Conservation (phyloP, 306 rosid genomes). For the Hippophae tibetana region DNA sequence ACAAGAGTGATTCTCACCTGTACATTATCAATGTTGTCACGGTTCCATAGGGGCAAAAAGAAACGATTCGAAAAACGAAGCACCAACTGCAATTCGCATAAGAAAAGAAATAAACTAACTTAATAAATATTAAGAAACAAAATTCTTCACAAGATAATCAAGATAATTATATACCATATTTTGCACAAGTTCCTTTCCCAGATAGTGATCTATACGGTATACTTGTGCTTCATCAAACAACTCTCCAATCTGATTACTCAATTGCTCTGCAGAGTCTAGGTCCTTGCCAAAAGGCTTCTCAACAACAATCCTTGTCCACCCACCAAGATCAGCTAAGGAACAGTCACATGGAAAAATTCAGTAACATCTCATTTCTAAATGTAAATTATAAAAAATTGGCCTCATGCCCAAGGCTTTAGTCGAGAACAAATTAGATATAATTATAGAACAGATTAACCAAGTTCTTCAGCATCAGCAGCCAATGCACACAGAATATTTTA, state of each 20-base stretch:
- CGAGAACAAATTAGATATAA: no score
- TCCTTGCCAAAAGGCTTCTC: conserved; percentile 99
- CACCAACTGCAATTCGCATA: conserved; percentile 58
- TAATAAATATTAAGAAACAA: conserved; percentile 13
- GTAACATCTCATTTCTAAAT: conserved; percentile 8
- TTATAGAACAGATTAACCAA: no score
- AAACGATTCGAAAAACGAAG: conserved; percentile 96
- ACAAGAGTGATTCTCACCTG: conserved; percentile 54
- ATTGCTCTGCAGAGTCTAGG: conserved; percentile 76
- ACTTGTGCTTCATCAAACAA: conserved; percentile 82
- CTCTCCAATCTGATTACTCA: conserved; percentile 77
- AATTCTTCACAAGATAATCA: background rate
- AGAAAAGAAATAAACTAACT: conserved; percentile 23
- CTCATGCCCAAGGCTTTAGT: no score
- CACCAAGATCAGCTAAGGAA: conserved; percentile 76
- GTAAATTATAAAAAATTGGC: no score
- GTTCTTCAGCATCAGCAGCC: no score
- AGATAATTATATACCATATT: conserved; percentile 55
- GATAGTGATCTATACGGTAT: conserved; percentile 93
- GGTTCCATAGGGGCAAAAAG: conserved; percentile 92
- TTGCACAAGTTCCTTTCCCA: conserved; percentile 96
- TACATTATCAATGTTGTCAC: conserved; percentile 86
- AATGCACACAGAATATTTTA: no score
- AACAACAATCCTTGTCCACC: conserved; percentile 96
- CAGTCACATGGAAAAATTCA: conserved; percentile 18